A percentile compares a stretch with the other conserved stretches of the same genome.
phyloP scores from a whole-genome alignment of 768 basidiomycete species.

The Mycena chlorophos region DNA sequence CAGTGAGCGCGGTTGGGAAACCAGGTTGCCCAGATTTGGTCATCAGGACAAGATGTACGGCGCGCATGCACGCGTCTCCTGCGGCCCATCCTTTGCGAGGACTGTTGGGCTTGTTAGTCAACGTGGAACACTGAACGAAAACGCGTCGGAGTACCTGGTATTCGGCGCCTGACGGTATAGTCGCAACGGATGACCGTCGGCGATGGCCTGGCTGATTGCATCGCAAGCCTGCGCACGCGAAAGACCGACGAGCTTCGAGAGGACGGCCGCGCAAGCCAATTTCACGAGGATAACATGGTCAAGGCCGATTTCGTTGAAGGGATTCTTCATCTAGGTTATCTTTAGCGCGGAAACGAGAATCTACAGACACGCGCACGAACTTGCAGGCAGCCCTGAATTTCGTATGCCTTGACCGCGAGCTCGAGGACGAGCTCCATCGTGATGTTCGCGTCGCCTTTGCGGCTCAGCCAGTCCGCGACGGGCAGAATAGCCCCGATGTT shows the following conservation, averaged over 20 bases:
- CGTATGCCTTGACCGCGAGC: background rate
- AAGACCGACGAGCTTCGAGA: background rate
- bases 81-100: background rate
- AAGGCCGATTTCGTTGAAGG: background rate
- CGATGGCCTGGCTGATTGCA: background rate
- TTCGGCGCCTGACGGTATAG: background rate
- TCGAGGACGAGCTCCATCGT: background rate
- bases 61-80: constrained; percentile 1
- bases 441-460: background rate
- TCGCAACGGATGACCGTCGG: background rate
- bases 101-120: background rate
- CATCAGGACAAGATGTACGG: background rate
- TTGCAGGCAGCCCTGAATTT: background rate
- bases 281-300: background rate
- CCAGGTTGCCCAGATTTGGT: constrained; percentile 1
- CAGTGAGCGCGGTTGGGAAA: background rate
- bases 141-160: background rate
- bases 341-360: background rate
- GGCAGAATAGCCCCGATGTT: background rate
- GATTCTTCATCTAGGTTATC: background rate
- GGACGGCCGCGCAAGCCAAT: background rate
- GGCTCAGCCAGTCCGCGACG: background rate
- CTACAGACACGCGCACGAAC: background rate
- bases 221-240: background rate
- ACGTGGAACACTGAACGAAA: background rate